phyloP scores from a whole-genome alignment of 441 rosid genomes.

The Adansonia grandidieri region DNA sequence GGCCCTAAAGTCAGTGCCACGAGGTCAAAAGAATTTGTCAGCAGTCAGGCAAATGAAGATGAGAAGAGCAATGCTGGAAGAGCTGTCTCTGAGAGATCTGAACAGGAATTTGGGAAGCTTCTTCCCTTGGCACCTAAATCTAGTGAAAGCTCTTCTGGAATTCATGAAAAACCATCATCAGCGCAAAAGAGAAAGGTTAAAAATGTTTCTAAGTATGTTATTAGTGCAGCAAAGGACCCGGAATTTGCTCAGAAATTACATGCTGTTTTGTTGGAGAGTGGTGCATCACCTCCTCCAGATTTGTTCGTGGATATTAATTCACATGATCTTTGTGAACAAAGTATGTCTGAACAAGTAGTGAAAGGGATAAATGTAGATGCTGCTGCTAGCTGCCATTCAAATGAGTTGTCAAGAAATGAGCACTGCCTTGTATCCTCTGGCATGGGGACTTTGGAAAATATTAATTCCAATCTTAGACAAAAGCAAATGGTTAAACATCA shows the following conservation, averaged over 20 bases:
- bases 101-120: constrained; percentile 71
- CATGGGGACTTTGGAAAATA: constrained; percentile 25
- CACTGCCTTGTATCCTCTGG: constrained; percentile 34
- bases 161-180: constrained; percentile 54
- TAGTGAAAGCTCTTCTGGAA: constrained; percentile 48
- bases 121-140: constrained; percentile 51
- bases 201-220: constrained; percentile 84
- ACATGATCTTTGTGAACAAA: constrained; percentile 46
- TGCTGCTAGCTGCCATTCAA: constrained; percentile 36
- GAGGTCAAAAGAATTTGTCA: constrained; percentile 41
- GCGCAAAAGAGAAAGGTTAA: constrained; percentile 82
- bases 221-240: constrained; percentile 88
- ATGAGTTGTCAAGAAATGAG: constrained; percentile 38
- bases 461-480: constrained; percentile 36
- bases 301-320: constrained; percentile 68
- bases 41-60: constrained; percentile 45
- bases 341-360: constrained; percentile 44
- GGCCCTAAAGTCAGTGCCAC: constrained; percentile 35
- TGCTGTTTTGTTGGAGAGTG: constrained; percentile 90
- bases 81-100: constrained; percentile 62
- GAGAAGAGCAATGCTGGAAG: constrained; percentile 46
- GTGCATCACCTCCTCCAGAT: constrained; percentile 91
- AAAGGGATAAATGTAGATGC: constrained; percentile 39
- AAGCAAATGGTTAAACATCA: constrained; percentile 45
- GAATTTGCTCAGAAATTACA: constrained; percentile 92